Evolutionary conservation across 306 rosid genomes (phyloP), one percentile per base, ranked within the genome.

Genomic region (Prosopis cineraria): DNA sequence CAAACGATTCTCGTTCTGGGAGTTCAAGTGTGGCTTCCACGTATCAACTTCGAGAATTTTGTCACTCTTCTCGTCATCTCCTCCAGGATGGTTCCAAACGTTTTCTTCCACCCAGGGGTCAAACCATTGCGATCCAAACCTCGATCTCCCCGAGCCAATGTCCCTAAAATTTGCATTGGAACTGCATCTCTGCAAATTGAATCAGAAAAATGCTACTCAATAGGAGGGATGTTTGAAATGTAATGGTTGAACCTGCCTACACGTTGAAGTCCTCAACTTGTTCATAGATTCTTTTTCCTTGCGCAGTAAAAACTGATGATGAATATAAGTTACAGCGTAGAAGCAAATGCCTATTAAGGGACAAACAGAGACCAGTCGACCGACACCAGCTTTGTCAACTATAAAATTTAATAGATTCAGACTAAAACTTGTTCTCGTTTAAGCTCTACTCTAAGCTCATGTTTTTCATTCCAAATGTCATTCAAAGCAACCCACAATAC

Each of bases 21-120:
- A 90, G 62, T 83, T 86, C 78, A 89, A 73, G 79, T 85, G 88
- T 69, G 98, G 94, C 82, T 89, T 91, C 98, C 99, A 93, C 19
- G 97, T 95, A 78, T 95, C 99, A 36, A 95, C 97, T 87, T 95
- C 99, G 1, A 95, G 98, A 85, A 93, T 88, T 78, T 95, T 95
- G 89, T 93, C 98, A 20, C 72, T 83, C 80, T 85, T 91, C 50
- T 86, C 85, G 63, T 91, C 92, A 56, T 87, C 65, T 58, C 80
- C 79, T 50, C 80, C 60, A 17, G 60, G 78, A 68, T 84, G 72
- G 75, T 65, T 79, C 83, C 79, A 43, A 30, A 75, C 41, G 50
- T 81, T 91, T 41, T 93, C 97, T 80, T 93, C 96, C 94, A 91
- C 91, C 97, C 98, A 95, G 24, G 69, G 85, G 78, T 93, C 91